These are phyloP conservation scores for Elsinoe perseae DNA, from an alignment of 2,329 filamentous ascomycete genomes.

Conservation along the genomic window DNA sequence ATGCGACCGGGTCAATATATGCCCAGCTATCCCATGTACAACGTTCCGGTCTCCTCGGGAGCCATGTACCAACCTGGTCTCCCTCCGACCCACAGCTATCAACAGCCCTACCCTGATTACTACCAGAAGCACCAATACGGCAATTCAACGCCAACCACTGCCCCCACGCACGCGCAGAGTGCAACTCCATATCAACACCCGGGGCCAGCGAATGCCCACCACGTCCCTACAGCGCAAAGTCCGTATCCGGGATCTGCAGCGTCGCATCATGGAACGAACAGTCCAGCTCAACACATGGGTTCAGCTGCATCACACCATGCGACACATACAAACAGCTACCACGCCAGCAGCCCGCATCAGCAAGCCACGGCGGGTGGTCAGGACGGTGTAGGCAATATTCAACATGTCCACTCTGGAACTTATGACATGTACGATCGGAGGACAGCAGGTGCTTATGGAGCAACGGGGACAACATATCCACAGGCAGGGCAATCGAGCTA, in stretches of 20 bases:
- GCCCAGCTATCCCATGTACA: constrained; percentile 28
- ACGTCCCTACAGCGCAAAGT: constrained; percentile 3
- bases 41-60: constrained; percentile 22
- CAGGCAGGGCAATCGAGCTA: neutral
- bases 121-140: constrained; percentile 4
- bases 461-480: neutral
- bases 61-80: constrained; percentile 25
- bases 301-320: neutral
- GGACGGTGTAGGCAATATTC: neutral
- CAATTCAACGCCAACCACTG: constrained; percentile 22
- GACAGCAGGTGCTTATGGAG: neutral
- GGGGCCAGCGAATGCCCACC: neutral
- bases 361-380: neutral
- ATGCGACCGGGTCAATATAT: constrained; percentile 28
- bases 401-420: neutral
- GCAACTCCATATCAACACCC: constrained; percentile 22
- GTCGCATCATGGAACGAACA: neutral
- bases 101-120: neutral
- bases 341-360: neutral
- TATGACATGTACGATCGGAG: constrained; percentile 3
- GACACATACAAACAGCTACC: neutral
- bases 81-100: constrained; percentile 18
- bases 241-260: neutral
- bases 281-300: neutral
- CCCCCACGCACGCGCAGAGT: constrained; percentile 20